phyloP scores from a whole-genome alignment of 768 basidiomycete species.

The Auricularia sp. region DNA sequence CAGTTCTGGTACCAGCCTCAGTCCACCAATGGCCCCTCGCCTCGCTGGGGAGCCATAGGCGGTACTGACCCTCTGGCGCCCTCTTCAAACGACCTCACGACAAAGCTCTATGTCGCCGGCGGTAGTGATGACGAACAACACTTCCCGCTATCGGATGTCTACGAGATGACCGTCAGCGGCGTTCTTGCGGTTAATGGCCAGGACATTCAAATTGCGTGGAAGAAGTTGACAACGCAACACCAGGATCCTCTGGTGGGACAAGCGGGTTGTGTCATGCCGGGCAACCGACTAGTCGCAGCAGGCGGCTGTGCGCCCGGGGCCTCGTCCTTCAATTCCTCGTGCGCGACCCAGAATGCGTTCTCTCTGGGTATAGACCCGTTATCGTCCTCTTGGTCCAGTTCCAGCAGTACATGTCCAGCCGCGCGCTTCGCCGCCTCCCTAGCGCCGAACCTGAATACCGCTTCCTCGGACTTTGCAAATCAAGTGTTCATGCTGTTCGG shows the following conservation, averaged over 20 bases:
- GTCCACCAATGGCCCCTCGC: constrained; percentile 44
- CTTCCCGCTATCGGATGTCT: constrained; percentile 53
- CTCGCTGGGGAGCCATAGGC: constrained; percentile 64
- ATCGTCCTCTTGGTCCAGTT: constrained; percentile 21
- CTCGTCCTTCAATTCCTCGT: constrained; percentile 29
- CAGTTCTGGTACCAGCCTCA: constrained; percentile 65
- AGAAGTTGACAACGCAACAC: constrained; percentile 29
- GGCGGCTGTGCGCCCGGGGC: constrained; percentile 50
- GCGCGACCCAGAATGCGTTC: constrained; percentile 51
- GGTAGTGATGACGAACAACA: constrained; percentile 42
- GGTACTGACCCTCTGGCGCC: constrained; percentile 53
- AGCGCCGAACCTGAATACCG: constrained; percentile 48
- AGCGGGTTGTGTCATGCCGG: constrained; percentile 47
- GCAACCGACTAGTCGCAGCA: constrained; percentile 39
- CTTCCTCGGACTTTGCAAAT: constrained; percentile 44
- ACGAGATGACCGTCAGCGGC: constrained; percentile 61
- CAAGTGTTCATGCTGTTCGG: constrained; percentile 68
- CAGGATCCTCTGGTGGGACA: constrained; percentile 30
- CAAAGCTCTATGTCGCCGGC: constrained; percentile 66
- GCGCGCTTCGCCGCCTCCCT: constrained; percentile 40
- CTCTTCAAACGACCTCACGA: constrained; percentile 43
- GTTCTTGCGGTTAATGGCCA: constrained; percentile 61
- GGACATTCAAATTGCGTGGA: constrained; percentile 49
- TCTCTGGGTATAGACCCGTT: constrained; percentile 37
- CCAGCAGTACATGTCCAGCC: constrained; percentile 48